A percentile compares a stretch with the other conserved stretches of the same genome.
Evolutionary conservation across 768 basidiomycete genomes (phyloP).

Genomic region (Lactarius pseudohatsudake): DNA sequence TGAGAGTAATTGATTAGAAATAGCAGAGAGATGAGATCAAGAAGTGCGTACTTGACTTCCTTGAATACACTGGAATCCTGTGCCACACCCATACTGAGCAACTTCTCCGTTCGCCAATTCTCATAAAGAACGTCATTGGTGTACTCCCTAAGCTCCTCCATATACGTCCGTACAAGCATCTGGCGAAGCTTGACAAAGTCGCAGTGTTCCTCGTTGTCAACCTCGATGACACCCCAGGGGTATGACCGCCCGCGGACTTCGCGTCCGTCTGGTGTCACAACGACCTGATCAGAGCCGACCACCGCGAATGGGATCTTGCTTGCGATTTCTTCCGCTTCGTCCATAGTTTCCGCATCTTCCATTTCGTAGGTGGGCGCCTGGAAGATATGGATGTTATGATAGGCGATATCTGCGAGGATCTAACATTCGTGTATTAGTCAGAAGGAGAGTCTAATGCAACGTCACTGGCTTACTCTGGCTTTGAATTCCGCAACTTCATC

Average conservation of each 20-base stretch:
- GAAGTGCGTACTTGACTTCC: slow-evolving; percentile 87
- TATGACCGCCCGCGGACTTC: slow-evolving; percentile 93
- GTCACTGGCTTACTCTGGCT: slow-evolving; percentile 60
- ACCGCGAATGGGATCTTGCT: slow-evolving; percentile 99
- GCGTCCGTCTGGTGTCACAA: slow-evolving; percentile 83
- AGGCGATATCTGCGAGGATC: slow-evolving; percentile 90
- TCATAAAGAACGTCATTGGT: slow-evolving; percentile 96
- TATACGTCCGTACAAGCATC: slow-evolving; percentile 98
- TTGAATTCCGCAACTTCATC: slow-evolving; percentile 95
- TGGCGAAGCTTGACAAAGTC: slow-evolving; percentile 99
- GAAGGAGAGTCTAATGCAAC: slow-evolving; percentile 10
- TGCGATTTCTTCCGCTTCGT: slow-evolving; percentile 96
- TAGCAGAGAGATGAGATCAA: background rate
- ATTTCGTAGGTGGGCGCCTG: slow-evolving; percentile 97
- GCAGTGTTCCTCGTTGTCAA: slow-evolving; percentile 98
- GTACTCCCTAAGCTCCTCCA: slow-evolving; percentile 98
- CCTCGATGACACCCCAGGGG: slow-evolving; percentile 99
- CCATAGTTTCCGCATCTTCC: slow-evolving; percentile 97
- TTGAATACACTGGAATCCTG: slow-evolving; percentile 98
- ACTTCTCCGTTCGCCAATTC: slow-evolving; percentile 96
- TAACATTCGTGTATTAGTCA: slow-evolving; percentile 34
- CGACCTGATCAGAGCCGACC: slow-evolving; percentile 87
- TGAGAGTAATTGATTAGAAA: background rate
- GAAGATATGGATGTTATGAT: slow-evolving; percentile 98
- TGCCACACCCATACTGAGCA: slow-evolving; percentile 95